Evolutionary conservation across 306 rosid genomes (phyloP), one percentile per base, ranked within the genome.

Genomic region (Potentilla sterilis): DNA sequence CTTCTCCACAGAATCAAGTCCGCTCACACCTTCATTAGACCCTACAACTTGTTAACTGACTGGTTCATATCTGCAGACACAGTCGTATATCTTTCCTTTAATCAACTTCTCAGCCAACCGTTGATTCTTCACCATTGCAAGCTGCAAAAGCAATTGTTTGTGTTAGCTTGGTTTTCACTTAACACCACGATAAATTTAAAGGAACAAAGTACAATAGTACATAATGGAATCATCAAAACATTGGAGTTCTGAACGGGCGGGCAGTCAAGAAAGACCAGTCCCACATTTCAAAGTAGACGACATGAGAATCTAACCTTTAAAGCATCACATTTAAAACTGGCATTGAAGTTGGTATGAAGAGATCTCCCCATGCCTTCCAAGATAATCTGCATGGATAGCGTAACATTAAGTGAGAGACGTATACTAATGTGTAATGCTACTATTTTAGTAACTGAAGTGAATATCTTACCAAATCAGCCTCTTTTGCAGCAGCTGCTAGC

Each of bases 361-460:
- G 99, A 70, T 83, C 99, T 85, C 44, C 99, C 99, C 99, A 96
- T 96, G 37, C 99, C 98, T 83, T 96, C 99, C 91, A 96, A 89
- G 77, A 92, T 88, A 74, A 96, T 86, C 99, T 96, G 97, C 85
- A 83, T 18, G 32, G 43, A 10, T 19, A 11, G 70, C 13, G 37
- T 14, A 41, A n/a, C 28, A 28, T 8, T 32, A 32, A 16, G 44
- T 44, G 28, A 28, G 28, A 28, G 28, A 28, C 28, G 28, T 28
- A 28, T 28, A 28, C 28, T 28, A 28, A 28, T 28, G 28, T 28
- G 28, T 28, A 28, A 1, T 66, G 70, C 65, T 38, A 54, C 7
- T 15, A 37, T 11, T 63, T 37, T 59, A 43, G 44, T 64, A 66
- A 75, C 69, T 32, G 55, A 78, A 77, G 80, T 3, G 62, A 84